Conservation (phyloP, 371 early-diverging fungal species). For the Actinomortierella ambigua region DNA sequence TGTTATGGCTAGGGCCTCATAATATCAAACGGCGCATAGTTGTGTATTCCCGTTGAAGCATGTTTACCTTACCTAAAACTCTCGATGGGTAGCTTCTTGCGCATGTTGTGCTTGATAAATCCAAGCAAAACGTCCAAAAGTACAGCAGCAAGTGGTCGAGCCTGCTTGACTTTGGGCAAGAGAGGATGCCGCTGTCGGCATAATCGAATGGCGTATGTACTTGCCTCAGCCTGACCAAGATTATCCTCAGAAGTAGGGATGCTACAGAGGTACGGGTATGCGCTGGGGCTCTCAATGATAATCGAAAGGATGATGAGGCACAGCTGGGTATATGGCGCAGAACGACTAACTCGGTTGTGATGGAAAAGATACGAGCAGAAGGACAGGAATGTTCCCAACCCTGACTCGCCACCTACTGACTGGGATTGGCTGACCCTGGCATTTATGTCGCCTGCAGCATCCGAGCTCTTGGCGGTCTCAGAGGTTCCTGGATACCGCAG, state of each 20-base stretch:
- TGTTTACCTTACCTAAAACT: constrained; percentile 49
- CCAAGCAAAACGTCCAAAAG: constrained; percentile 52
- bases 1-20: neutral
- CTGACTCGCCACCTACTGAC: constrained; percentile 7
- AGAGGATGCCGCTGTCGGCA: constrained; percentile 53
- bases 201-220: constrained; percentile 15
- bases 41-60: neutral
- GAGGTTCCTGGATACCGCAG: constrained; percentile 12
- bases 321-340: constrained; percentile 52
- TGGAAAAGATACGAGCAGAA: constrained; percentile 56
- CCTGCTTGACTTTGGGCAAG: constrained; percentile 51
- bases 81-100: constrained; percentile 57
- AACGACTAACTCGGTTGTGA: constrained; percentile 53
- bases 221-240: too few relatives aligned
- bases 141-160: constrained; percentile 48
- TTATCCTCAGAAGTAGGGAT: constrained; percentile 31
- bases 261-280: constrained; percentile 27
- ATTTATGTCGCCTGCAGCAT: too few relatives aligned
- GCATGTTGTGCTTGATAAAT: constrained; percentile 60
- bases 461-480: too few relatives aligned
- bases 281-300: constrained; percentile 48
- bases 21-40: neutral
- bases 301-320: constrained; percentile 48
- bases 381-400: constrained; percentile 48
- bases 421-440: too few relatives aligned